Conservation (phyloP, 1,284 basidiomycete species). For the Apiotrichum montevideense region DNA sequence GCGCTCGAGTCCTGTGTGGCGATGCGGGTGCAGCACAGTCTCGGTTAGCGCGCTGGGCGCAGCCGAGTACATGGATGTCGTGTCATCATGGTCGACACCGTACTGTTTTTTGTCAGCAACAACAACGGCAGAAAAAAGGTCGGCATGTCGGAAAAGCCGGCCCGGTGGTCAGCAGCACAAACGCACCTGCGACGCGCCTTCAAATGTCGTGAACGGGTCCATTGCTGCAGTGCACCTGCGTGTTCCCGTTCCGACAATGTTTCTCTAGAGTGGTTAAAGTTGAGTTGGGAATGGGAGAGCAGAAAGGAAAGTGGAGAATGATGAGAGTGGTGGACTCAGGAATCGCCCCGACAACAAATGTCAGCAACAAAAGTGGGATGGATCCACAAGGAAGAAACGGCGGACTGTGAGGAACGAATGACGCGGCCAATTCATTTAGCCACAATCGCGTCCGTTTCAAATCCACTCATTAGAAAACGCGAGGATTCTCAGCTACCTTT, state of each 20-base stretch:
- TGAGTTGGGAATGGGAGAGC: too few species aligned
- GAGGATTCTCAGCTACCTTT: too few species aligned
- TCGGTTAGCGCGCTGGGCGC: constrained; percentile 49
- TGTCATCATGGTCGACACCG: constrained; percentile 67
- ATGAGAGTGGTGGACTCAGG: too few species aligned
- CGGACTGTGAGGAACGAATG: too few species aligned
- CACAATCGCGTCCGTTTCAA: too few species aligned
- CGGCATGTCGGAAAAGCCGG: constrained; percentile 48
- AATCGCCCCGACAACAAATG: too few species aligned
- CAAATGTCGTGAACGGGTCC: constrained; percentile 83
- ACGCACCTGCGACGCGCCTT: constrained; percentile 50
- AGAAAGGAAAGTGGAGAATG: too few species aligned
- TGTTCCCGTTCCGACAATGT: background rate
- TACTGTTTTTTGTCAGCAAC: constrained; percentile 35
- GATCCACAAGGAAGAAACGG: too few species aligned
- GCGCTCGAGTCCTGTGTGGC: constrained; percentile 7
- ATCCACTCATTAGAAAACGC: too few species aligned
- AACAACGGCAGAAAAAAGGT: constrained; percentile 27
- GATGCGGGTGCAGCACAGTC: constrained; percentile 11
- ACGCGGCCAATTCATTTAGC: too few species aligned
- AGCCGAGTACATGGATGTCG: constrained; percentile 60
- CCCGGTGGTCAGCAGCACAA: too few species aligned
- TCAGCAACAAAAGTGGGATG: too few species aligned
- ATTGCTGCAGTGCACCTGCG: constrained; percentile 45
- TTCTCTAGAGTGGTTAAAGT: background rate